Evolutionary conservation across 257 asterid genomes (phyloP).

Genomic region (Petrea volubilis): DNA sequence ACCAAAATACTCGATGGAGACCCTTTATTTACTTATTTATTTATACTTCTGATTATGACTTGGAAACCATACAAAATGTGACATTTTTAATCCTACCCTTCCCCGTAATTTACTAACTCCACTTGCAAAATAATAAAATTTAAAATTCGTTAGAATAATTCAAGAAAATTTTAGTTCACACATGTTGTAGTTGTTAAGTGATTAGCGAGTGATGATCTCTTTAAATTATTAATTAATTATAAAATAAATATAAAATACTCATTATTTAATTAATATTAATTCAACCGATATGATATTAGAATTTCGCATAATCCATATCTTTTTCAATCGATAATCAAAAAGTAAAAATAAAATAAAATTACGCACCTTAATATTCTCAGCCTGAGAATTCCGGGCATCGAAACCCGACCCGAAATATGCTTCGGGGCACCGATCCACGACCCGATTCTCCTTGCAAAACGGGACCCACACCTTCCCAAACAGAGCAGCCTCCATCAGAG

Average conservation of each 20-base stretch:
- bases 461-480: slow-evolving; percentile 66
- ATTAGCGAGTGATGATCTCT: too few relatives aligned
- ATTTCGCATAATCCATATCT: too few relatives aligned
- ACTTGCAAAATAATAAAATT: not conserved
- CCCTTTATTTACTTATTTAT: too few relatives aligned
- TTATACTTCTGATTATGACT: slow-evolving; percentile 12
- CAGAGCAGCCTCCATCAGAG: slow-evolving; percentile 60
- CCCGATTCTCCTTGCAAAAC: slow-evolving; percentile 51
- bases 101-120: not conserved
- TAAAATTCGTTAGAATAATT: not conserved
- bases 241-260: too few relatives aligned
- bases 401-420: slow-evolving; percentile 34
- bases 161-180: not conserved
- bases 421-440: slow-evolving; percentile 51
- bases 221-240: too few relatives aligned
- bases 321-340: too few relatives aligned
- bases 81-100: not conserved
- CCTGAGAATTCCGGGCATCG: not conserved
- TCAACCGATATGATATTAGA: too few relatives aligned
- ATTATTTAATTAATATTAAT: too few relatives aligned
- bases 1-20: slow-evolving; percentile 6
- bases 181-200: too few relatives aligned
- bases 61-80: not conserved
- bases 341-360: not conserved
- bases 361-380: slow-evolving; percentile 43